Conservation (phyloP, 2,329 filamentous ascomycete genomes). For the Claviceps fusiformis region DNA sequence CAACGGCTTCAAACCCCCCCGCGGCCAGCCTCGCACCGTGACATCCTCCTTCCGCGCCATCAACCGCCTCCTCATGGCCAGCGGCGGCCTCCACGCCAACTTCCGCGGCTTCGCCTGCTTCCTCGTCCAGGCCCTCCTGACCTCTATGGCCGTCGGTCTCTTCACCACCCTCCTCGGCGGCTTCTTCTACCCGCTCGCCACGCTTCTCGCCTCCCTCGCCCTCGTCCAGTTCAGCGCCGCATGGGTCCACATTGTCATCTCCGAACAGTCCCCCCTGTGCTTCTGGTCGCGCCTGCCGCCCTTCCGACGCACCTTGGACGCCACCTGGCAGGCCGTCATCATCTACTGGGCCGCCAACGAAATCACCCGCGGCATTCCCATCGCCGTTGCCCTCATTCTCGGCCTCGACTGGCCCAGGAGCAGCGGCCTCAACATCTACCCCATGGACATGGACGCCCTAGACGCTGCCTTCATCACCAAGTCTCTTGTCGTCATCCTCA, state of each 20-base stretch:
- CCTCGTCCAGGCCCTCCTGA: constrained; percentile 24
- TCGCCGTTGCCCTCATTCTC: constrained; percentile 28
- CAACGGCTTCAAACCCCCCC: constrained; percentile 21
- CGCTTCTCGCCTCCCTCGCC: constrained; percentile 43
- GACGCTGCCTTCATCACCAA: constrained; percentile 23
- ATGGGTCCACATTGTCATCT: constrained; percentile 82
- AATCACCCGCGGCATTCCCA: constrained; percentile 32
- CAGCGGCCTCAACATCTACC: constrained; percentile 21
- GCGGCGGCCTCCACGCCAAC: constrained; percentile 50
- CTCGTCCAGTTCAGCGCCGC: constrained; percentile 57
- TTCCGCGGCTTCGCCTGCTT: constrained; percentile 54
- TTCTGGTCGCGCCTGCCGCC: constrained; percentile 60
- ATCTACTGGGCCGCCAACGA: constrained; percentile 46
- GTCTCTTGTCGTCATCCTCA: constrained; percentile 27
- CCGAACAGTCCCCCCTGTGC: constrained; percentile 45
- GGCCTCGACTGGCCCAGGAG: constrained; percentile 27
- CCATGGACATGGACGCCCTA: constrained; percentile 18
- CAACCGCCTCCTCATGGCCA: constrained; percentile 41
- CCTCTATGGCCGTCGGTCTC: constrained; percentile 26
- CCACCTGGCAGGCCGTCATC: constrained; percentile 54
- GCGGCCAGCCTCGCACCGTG: constrained; percentile 24
- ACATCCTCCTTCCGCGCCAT: constrained; percentile 39
- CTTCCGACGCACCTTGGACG: constrained; percentile 48
- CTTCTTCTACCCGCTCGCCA: constrained; percentile 26
- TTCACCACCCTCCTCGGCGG: constrained; percentile 31